Base-by-base conservation (phyloP, 306 rosid species). In the Potentilla sterilis region DNA sequence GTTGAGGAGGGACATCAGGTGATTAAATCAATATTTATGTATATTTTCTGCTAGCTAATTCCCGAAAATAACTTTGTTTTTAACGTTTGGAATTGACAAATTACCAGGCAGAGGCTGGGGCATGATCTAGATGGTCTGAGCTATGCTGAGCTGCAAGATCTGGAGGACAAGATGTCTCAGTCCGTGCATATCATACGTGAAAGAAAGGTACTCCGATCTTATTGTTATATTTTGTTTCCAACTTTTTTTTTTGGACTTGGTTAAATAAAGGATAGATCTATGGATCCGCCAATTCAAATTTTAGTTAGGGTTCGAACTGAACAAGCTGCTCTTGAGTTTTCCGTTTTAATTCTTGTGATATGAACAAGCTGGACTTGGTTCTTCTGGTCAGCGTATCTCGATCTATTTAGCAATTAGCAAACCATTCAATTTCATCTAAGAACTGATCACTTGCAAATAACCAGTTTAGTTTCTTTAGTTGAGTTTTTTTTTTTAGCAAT, bases 1-100 rank as follows among this genome's bases (percentile, higher is more conserved):
- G 59, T 86, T 89, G 37, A 89, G 89, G 75, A 88, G 89, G 78
- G 88, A 91, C 70, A 93, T 93, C 83, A 83, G 97, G 98, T 92
- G 46, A 15, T 15, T 16, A 32, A 70, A 63, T 62, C 42, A 24
- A 58, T 19, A 8, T 42, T 21, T 37, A 62, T 6, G 14, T 15
- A 32, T 1, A 52, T 19, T n/a, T 12, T 12, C 52, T 12, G 67
- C 41, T 62, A 14, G 67, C 67, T 61, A 34, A 54, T 43, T 63
- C 34, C 35, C 16, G 19, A 40, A 18, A n/a, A 72, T 41, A 19
- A 11, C 32, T 13, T 37, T 47, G 28, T 15, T 48, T 14, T 46
- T 35, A 10, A 5, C 43, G 12, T 59, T 41, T 75, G 5, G 19
- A 43, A 47, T 75, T 18, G 59, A 54, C n/a, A 22, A 4, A 32